A percentile compares a stretch with the other conserved stretches of the same genome.
These are phyloP conservation scores for Wakefieldia striispora DNA, from an alignment of 768 basidiomycete species.

Conservation along the genomic window DNA sequence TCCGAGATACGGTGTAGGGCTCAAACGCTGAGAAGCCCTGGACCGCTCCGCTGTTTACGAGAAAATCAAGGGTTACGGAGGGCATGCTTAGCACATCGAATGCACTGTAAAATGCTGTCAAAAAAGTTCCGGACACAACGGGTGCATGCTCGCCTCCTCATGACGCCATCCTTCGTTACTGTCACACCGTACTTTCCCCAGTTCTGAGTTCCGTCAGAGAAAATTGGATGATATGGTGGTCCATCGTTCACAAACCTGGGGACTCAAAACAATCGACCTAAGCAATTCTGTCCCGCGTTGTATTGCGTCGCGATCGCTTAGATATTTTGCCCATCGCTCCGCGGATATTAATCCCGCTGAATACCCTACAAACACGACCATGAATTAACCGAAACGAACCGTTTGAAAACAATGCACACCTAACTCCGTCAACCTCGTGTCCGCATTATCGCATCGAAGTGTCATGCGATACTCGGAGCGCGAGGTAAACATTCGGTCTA, in stretches of 20 bases:
- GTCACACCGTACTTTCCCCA: slow-evolving; percentile 44
- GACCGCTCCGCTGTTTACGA: slow-evolving; percentile 46
- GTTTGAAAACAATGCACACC: slow-evolving; percentile 39
- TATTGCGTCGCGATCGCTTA: slow-evolving; percentile 33
- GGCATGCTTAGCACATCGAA: slow-evolving; percentile 71
- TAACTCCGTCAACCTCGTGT: slow-evolving; percentile 74
- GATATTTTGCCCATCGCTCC: slow-evolving; percentile 43
- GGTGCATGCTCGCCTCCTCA: slow-evolving; percentile 37
- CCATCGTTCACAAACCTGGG: slow-evolving; percentile 34
- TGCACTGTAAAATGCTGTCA: slow-evolving; percentile 46
- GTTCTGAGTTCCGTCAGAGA: slow-evolving; percentile 24
- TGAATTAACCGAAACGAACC: not conserved
- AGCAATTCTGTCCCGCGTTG: slow-evolving; percentile 35
- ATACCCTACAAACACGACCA: slow-evolving; percentile 30
- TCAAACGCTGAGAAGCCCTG: slow-evolving; percentile 44
- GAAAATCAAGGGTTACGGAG: slow-evolving; percentile 40
- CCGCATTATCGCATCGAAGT: slow-evolving; percentile 86
- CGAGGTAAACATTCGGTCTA: slow-evolving; percentile 93
- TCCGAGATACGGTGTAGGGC: slow-evolving; percentile 51
- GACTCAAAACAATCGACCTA: slow-evolving; percentile 34
- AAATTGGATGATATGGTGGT: too few species aligned
- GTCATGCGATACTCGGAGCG: slow-evolving; percentile 89
- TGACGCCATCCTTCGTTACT: slow-evolving; percentile 41
- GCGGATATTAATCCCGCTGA: slow-evolving; percentile 41
- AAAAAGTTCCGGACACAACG: not conserved